Conservation (phyloP, 805 yeast genomes). For the Candida yuanshanica region DNA sequence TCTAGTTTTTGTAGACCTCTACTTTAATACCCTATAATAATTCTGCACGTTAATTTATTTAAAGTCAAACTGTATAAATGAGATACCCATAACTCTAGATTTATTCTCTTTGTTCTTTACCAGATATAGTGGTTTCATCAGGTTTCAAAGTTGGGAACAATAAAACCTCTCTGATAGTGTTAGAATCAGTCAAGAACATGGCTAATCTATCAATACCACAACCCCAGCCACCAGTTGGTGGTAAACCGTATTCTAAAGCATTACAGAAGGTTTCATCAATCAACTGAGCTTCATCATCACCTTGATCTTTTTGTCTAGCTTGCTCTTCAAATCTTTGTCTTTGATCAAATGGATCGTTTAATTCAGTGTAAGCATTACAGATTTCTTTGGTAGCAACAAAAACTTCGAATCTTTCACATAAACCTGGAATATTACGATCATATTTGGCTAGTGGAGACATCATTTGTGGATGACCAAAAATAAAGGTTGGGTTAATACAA, state of each 20-base stretch:
- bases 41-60: background rate
- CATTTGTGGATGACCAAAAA: conserved; percentile 99
- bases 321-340: conserved; percentile 97
- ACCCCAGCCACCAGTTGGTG: conserved; percentile 99
- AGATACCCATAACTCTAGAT: background rate
- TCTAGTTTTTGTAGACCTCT: no score
- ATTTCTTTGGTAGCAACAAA: conserved; percentile 98
- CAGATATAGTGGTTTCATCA: conserved; percentile 39
- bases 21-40: no score
- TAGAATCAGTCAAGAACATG: conserved; percentile 95
- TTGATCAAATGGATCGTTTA: conserved; percentile 98
- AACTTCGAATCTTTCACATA: conserved; percentile 97
- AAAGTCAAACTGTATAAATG: background rate
- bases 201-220: conserved; percentile 98
- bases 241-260: conserved; percentile 96
- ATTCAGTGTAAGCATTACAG: conserved; percentile 96
- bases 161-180: conserved; percentile 95
- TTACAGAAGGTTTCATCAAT: conserved; percentile 96
- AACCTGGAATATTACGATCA: conserved; percentile 86
- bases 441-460: conserved; percentile 99
- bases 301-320: conserved; percentile 97
- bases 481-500: conserved; percentile 94
- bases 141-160: conserved; percentile 99
- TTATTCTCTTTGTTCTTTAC: conserved; percentile 1
- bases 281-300: conserved; percentile 98